Evolutionary conservation across 2,329 filamentous ascomycete species (phyloP), one percentile per base, ranked within the genome.

Genomic region (Teratosphaeria destructans): DNA sequence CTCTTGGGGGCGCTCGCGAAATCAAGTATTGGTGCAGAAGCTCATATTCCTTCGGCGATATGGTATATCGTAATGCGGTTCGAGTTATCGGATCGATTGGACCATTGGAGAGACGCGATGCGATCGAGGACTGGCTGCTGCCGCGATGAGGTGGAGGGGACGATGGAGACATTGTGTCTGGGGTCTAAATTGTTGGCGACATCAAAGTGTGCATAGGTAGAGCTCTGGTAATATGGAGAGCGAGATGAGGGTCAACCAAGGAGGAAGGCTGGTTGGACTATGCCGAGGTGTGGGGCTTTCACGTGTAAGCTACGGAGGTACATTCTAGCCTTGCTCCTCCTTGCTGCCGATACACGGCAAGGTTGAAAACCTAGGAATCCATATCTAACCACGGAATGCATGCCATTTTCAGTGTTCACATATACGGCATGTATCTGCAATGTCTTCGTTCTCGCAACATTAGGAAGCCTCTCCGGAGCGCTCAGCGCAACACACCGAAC

Each of bases 41-140:
- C 65, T 89, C 86, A 74, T 96, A 96, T 73, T 96, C 92, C 73
- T 87, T 85, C 52, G 90, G 85, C 71, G 92, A 90, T 57, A 86
- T 74, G 60, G 89, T 94, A 75, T 96, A 92, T 65, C 91, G 87
- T 61, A 96, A 80, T 52, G 90, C 86, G 73, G 94, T 95, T 74
- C 89, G 89, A 59, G 95, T 81, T 63, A 95, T 81, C 5, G 89
- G 87, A 65, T 93, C 88, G 61, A 81, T 56, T 11, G 43, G 43
- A 4, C 43, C 43, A 23, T 49, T 49, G 43, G 43, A 49, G n/a
- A 49, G 43, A n/a, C 43, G 43, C 43, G 43, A 49, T 49, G 43
- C 43, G 43, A 49, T 23, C 8, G 43, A 49, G 3, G 43, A 49
- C n/a, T 49, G 43, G 43, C 43, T 49, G 43, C 43, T 49, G 43